Base-by-base conservation (phyloP, 106 monocot genomes). In the Dioscorea zingiberensis region DNA sequence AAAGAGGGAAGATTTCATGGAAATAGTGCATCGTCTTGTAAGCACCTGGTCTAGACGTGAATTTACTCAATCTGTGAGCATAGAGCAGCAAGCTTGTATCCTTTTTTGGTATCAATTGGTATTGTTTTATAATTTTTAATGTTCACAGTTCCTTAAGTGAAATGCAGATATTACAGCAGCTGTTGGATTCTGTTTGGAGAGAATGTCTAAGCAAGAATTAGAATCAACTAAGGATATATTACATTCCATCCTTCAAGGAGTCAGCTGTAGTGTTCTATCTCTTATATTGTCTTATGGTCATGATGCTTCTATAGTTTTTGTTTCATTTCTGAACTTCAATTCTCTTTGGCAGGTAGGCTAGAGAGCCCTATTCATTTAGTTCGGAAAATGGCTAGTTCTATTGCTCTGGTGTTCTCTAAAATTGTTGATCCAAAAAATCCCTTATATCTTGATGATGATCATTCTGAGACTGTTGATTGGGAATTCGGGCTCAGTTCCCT, bases 81-180 rank as follows among this genome's bases (percentile, higher is more conserved):
- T 89, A 78, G 93, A 98, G 61, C 85, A 98, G 65, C 98, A 98
- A 84, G 92, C 98, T 77, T 98, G 98, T 98, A 98, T 89, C 89
- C 80, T 93, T 82, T 74, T 21, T 55, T 21, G 47, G 16, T 38
- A 32, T 57, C 26, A 55, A 25, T 66, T 38, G 19, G 69, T 7
- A 68, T 46, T 44, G 15, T 21, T 47, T 4, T 1, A 56, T 26
- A 47, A 66, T 55, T 74, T 46, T 27, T 64, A 22, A 22, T 19
- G 66, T 28, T 27, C 21, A 27, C 51, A 77, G 0, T 76, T 81
- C 64, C 74, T 83, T 47, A 64, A 74, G 7, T 65, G 45, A 74
- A 60, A 48, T 46, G 67, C 73, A 98, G 98, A 89, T 76, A 59
- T 98, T 25, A 93, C 98, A 68, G 89, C 92, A 56, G 88, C 86